Evolutionary conservation across 2,329 filamentous ascomycete species (phyloP).

Genomic region (Leptographium procerum): DNA sequence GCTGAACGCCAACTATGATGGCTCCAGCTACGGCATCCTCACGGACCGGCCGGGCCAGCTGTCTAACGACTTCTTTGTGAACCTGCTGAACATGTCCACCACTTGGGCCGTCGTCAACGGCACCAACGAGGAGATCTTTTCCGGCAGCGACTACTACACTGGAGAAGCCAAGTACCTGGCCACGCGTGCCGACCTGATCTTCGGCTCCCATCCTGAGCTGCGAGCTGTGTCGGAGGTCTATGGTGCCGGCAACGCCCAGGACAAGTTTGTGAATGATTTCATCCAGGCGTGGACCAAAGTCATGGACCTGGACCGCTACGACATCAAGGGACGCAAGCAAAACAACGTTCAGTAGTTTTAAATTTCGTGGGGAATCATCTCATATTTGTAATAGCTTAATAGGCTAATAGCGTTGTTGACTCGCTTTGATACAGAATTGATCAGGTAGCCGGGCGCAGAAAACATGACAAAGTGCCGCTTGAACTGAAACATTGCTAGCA

Average conservation of each 20-base stretch:
- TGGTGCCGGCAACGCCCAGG: slow-evolving; percentile 42
- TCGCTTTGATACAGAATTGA: no score
- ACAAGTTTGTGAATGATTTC: slow-evolving; percentile 62
- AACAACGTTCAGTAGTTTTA: not conserved
- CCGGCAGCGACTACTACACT: slow-evolving; percentile 53
- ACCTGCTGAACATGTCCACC: slow-evolving; percentile 57
- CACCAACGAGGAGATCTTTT: slow-evolving; percentile 44
- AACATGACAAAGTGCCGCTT: no score
- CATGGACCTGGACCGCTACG: slow-evolving; percentile 62
- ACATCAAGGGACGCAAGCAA: slow-evolving; percentile 19
- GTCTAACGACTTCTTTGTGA: slow-evolving; percentile 75
- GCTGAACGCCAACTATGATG: slow-evolving; percentile 60
- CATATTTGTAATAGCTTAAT: no score
- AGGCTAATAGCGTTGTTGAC: no score
- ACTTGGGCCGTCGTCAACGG: slow-evolving; percentile 47
- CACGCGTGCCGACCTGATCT: slow-evolving; percentile 57
- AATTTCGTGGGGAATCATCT: no score
- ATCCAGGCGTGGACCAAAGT: slow-evolving; percentile 63
- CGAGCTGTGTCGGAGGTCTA: slow-evolving; percentile 63
- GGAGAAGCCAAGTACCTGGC: slow-evolving; percentile 57
- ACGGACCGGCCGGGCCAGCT: slow-evolving; percentile 56
- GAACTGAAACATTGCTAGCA: no score
- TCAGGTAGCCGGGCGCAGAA: no score
- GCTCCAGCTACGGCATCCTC: slow-evolving; percentile 54
- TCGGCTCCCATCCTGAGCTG: slow-evolving; percentile 62